Evolutionary conservation across 345 rosid genomes (phyloP), one percentile per base, ranked within the genome.

Genomic region (Streptanthus diversifolius): DNA sequence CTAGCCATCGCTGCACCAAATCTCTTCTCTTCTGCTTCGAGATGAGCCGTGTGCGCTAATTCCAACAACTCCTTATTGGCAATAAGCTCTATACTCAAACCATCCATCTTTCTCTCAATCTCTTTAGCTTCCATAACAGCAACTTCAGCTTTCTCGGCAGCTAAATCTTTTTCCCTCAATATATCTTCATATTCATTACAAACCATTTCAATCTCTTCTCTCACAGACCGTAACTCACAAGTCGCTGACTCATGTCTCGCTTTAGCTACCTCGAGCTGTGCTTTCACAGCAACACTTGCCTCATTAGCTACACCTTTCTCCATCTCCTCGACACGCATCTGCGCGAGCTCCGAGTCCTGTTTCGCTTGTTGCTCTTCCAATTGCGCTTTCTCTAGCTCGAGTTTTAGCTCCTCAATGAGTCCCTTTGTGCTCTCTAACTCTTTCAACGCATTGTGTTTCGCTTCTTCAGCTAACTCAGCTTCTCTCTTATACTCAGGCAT

Each of bases 251-350:
- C 51, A 18, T 90, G 86, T 65, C 99, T 86, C 30, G 85, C 84
- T 82, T 80, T 87, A 58, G 99, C 99, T 73, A 95, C 96, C 79
- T 88, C 97, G 40, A 91, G 87, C 81, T 95, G 97, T 4, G 90
- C 80, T 87, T 87, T 91, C 32, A 97, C 96, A 9, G 97, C 99
- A 41, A 89, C 88, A 65, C 97, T 95, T 18, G 81, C 85, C 27
- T 91, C 99, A 51, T 87, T 93, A 9, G 88, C 93, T 40, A 95
- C 84, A 27, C 97, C 99, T 70, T 85, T 84, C 68, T 91, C 90
- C 85, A 95, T 82, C 82, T 95, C 99, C 66, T 90, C 95, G 24
- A 88, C 91, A 75, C 95, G 90, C 61, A 91, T 90, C 80, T 81
- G 84, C 8, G 90, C 96, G 3, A 91, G 90, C 55, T 91, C 96